Conservation (phyloP, 441 rosid genomes). For the Pelargonium citronellum region DNA sequence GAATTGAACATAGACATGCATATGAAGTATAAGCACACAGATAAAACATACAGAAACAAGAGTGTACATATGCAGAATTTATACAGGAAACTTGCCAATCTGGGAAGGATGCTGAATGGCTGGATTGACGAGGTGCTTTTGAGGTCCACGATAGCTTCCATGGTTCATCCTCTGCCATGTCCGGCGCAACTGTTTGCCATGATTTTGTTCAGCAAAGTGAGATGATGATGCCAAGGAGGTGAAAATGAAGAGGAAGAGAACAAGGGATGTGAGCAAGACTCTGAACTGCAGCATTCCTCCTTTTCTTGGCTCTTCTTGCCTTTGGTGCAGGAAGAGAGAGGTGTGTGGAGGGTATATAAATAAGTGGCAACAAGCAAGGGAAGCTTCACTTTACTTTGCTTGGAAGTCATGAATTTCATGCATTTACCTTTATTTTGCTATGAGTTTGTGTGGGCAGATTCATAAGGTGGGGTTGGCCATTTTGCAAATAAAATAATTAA, state of each 20-base stretch:
- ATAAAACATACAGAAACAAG: not conserved
- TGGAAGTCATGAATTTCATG: constrained; percentile 26
- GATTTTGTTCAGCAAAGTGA: not conserved
- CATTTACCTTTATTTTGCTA: constrained; percentile 1
- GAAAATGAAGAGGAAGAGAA: constrained; percentile 26
- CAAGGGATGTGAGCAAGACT: constrained; percentile 17
- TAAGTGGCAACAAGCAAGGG: constrained; percentile 13
- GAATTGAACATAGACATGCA: not conserved
- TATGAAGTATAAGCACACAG: not conserved
- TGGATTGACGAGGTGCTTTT: constrained; percentile 35
- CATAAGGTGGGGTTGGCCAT: not conserved
- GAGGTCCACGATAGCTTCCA: constrained; percentile 44
- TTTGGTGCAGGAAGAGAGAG: not conserved
- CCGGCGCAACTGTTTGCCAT: not conserved
- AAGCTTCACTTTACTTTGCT: constrained; percentile 35
- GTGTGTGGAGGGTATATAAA: constrained; percentile 13
- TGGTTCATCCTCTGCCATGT: constrained; percentile 34
- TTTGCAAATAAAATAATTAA: not conserved
- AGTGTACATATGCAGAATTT: constrained; percentile 8
- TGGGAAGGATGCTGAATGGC: constrained; percentile 25
- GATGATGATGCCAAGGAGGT: constrained; percentile 18
- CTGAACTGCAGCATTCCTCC: constrained; percentile 23
- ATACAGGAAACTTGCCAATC: constrained; percentile 37
- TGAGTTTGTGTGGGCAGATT: not conserved
- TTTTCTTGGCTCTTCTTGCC: not conserved